Base-by-base conservation (phyloP, 345 rosid genomes). In the Heritiera fomes region DNA sequence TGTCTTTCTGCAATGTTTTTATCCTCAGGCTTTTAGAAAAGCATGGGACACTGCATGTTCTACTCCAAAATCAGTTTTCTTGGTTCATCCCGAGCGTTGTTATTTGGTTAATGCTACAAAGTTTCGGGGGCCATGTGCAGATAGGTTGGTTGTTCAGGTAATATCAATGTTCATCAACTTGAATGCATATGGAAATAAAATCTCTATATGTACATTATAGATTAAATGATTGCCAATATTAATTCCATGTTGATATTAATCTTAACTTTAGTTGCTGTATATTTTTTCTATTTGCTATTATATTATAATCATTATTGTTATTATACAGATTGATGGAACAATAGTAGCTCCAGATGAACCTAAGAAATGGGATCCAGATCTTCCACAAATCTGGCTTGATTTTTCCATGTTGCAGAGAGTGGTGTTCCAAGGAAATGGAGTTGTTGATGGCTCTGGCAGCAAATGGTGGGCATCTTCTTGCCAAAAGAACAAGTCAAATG, bases 401-500 rank as follows among this genome's bases (percentile, higher is more conserved):
- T 96, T 96, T 84, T 89, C 90, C 45, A 91, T 88, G 78, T 91
- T 96, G 69, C 82, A 87, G 10, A 88, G 97, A 49, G 97, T 91
- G 6, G 46, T 79, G 65, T 94, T 96, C 86, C 97, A 90, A 83
- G 98, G 98, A 41, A 82, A 82, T 76, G 99, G 99, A 78, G 87
- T 94, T 59, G 91, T 96, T 82, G 97, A 96, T 82, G 99, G 98
- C 38, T 96, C 98, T 13, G 99, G 99, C 68, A 89, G 97, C 83
- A 91, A 94, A 85, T 96, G 99, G 99, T 96, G 99, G 99, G 93
- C 90, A 72, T 82, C 98, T 43, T 96, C 99, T 60, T 96, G 99
- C 95, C 94, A 94, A 86, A 94, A 84, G 91, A 94, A 96, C 87
- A 92, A 86, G 77, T 75, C 97, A 62, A 94, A 93, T 79, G 98